Conservation (phyloP, 139 green algal genomes). For the Tetradesmus obliquus region DNA sequence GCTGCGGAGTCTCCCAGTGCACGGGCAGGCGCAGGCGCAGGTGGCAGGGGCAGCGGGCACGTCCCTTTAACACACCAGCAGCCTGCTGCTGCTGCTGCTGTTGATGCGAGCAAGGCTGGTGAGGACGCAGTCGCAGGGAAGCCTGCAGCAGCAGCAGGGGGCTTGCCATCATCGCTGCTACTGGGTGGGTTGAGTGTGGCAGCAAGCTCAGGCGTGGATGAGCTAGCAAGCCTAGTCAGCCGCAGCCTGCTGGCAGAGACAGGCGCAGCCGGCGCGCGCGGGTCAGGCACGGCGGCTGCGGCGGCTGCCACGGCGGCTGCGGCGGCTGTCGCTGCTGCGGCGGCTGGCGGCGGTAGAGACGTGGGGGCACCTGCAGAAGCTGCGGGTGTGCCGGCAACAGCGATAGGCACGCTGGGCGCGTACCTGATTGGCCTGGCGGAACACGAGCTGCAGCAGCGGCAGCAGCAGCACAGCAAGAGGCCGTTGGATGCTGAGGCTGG, state of each 20-base stretch:
- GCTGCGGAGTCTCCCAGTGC: background rate
- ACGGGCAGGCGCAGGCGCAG: background rate
- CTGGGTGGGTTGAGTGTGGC: background rate
- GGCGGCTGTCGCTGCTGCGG: background rate
- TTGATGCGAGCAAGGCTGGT: background rate
- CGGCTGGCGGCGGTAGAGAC: background rate
- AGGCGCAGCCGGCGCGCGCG: background rate
- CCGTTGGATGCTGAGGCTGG: background rate
- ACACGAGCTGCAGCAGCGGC: background rate
- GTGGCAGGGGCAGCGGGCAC: background rate
- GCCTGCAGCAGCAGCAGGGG: background rate
- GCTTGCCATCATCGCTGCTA: background rate
- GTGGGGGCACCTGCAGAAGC: background rate
- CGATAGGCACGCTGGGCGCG: background rate
- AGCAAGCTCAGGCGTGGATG: background rate
- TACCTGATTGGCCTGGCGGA: background rate
- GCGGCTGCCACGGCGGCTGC: background rate
- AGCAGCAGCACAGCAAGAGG: background rate
- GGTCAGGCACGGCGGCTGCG: background rate
- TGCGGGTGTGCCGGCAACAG: background rate
- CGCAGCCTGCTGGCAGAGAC: background rate
- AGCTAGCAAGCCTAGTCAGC: background rate
- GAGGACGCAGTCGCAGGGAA: background rate
- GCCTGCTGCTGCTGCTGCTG: background rate
- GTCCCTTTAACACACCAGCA: background rate